phyloP scores from a whole-genome alignment of 179 eudicot genomes.

The Gypsophila paniculata region DNA sequence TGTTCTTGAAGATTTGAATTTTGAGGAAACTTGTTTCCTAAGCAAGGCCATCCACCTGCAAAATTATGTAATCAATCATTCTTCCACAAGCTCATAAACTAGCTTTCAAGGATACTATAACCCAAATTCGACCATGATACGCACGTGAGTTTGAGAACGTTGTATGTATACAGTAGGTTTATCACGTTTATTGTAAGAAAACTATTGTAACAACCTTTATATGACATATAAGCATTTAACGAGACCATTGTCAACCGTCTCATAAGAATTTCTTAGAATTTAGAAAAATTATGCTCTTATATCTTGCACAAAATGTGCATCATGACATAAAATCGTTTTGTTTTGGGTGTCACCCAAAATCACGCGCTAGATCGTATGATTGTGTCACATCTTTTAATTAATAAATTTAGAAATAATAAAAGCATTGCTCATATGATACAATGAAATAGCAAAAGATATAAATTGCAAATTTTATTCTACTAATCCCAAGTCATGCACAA shows the following conservation, averaged over 20 bases:
- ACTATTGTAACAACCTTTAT: not conserved
- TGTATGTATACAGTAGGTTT: no score
- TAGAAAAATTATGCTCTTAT: not conserved
- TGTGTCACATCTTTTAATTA: no score
- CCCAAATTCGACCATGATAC: not conserved
- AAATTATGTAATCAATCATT: no score
- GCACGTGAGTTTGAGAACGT: not conserved
- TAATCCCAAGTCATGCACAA: not conserved
- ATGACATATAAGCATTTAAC: no score
- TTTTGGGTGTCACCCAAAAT: no score
- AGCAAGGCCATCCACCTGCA: constrained; percentile 50
- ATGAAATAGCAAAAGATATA: no score
- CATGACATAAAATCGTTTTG: no score
- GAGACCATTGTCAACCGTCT: not conserved
- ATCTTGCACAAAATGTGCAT: not conserved
- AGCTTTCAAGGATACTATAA: not conserved
- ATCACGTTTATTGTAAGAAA: no score
- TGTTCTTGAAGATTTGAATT: constrained; percentile 36
- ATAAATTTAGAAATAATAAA: no score
- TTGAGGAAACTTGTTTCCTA: constrained; percentile 40
- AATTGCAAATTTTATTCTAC: constrained; percentile 4
- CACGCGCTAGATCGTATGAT: no score
- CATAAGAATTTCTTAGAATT: not conserved
- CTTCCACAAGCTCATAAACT: no score
- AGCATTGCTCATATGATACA: no score